Base-by-base conservation (phyloP, 2,329 filamentous ascomycete species). In the Xylaria sp. region DNA sequence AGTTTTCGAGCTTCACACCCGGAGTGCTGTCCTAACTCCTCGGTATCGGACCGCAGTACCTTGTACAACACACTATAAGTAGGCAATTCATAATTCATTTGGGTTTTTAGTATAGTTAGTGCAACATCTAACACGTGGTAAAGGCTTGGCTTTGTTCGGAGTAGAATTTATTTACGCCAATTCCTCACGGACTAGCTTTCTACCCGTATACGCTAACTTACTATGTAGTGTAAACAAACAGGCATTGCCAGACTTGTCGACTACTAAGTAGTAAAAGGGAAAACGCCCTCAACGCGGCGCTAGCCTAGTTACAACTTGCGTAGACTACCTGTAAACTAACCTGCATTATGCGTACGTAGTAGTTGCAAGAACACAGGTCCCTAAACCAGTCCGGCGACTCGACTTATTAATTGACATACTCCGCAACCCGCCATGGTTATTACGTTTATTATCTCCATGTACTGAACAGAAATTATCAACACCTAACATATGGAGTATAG, bases 121-220 rank as follows among this genome's bases (percentile, higher is more conserved):
- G 44, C 54, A 35, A 40, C 51, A 54, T 63, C 59, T 54, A 53
- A 59, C 65, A 67, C 65, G 65, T 67, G 65, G 65, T 62, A 67
- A 40, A 53, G 37, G 55, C 65, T 67, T 67, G 54, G 65, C 65
- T 62, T 42, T 9, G 50, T 51, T 37, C 40, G 21, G 35, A 51
- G n/a, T 44, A 48, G 29, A 48, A 58, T 42, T 23, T 29, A 42
- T 44, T 50, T 25, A 21, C 18, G 16, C 23, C 29, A 29, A 32
- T 29, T 48, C 13, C 27, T 37, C 23, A 27, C 44, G 42, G 58
- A 58, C 51, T 51, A 47, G 2, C 21, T 25, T n/a, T 16, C 18
- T 35, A n/a, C n/a, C n/a, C n/a, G n/a, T n/a, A n/a, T n/a, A n/a
- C n/a, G n/a, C n/a, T n/a, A n/a, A n/a, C n/a, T n/a, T n/a, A n/a